phyloP scores from a whole-genome alignment of 306 rosid genomes.

The Quercus glauca region DNA sequence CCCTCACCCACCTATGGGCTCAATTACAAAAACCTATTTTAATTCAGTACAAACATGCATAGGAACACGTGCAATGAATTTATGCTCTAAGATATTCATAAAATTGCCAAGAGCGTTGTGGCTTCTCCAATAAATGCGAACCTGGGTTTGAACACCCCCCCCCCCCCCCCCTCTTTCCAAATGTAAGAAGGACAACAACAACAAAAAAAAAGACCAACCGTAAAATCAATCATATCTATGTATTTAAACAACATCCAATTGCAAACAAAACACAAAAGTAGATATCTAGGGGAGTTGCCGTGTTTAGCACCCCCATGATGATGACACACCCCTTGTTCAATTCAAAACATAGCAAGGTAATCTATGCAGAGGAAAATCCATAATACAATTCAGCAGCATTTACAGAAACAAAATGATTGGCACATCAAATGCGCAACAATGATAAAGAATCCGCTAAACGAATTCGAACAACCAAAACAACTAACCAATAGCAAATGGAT shows the following conservation, averaged over 20 bases:
- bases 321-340: background rate
- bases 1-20: background rate
- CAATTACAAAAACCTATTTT: background rate
- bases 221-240: background rate
- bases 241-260: background rate
- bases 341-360: background rate
- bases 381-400: background rate
- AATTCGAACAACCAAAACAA: background rate
- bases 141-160: no score
- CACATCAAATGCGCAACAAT: background rate
- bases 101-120: background rate
- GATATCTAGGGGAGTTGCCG: background rate
- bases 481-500: conserved; percentile 18
- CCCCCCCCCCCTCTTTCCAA: no score
- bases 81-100: background rate
- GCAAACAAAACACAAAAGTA: background rate
- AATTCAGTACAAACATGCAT: background rate
- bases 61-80: background rate
- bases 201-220: background rate
- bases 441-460: background rate
- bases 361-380: no score
- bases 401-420: background rate
- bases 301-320: background rate
- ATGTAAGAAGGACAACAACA: no score
- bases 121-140: no score